Evolutionary conservation across 352 stramenopile genomes (phyloP).

Genomic region (Bremia lactucae): DNA sequence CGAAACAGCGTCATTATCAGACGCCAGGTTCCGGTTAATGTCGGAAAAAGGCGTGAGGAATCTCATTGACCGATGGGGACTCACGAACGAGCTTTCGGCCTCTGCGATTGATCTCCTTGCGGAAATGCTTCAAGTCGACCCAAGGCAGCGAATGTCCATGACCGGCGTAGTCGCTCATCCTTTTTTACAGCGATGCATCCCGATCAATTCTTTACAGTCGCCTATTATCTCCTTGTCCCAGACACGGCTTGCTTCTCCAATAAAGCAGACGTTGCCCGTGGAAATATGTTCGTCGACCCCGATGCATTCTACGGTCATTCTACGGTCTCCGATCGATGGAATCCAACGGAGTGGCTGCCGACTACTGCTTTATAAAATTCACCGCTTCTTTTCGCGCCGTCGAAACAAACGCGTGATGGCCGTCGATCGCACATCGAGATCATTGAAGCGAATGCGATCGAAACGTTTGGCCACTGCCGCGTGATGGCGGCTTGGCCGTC

Average conservation of each 20-base stretch:
- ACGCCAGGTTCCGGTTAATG: slow-evolving; percentile 61
- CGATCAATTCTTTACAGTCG: slow-evolving; percentile 6
- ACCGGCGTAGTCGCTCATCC: slow-evolving; percentile 47
- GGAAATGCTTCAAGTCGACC: slow-evolving; percentile 52
- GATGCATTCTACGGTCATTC: slow-evolving; percentile 15
- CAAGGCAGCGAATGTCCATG: slow-evolving; percentile 44
- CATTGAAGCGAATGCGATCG: slow-evolving; percentile 11
- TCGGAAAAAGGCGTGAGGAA: slow-evolving; percentile 41
- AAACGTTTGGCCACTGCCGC: slow-evolving; percentile 18
- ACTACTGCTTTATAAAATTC: slow-evolving; percentile 29
- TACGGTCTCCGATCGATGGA: slow-evolving; percentile 15
- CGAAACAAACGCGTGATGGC: slow-evolving; percentile 43
- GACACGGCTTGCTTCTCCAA: slow-evolving; percentile 2
- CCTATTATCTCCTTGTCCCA: slow-evolving; percentile 2
- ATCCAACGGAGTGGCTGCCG: slow-evolving; percentile 20
- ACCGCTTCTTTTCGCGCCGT: slow-evolving; percentile 32
- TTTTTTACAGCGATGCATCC: slow-evolving; percentile 31
- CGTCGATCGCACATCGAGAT: slow-evolving; percentile 6
- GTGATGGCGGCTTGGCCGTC: slow-evolving; percentile 30
- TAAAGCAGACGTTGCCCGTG: slow-evolving; percentile 15
- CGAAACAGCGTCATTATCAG: slow-evolving; percentile 38
- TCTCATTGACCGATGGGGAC: slow-evolving; percentile 57
- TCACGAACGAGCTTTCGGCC: slow-evolving; percentile 40
- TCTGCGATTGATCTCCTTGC: slow-evolving; percentile 52
- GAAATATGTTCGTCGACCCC: slow-evolving; percentile 15